phyloP scores from a whole-genome alignment of 2,329 filamentous ascomycete species.

The Mollisia scopiformis region DNA sequence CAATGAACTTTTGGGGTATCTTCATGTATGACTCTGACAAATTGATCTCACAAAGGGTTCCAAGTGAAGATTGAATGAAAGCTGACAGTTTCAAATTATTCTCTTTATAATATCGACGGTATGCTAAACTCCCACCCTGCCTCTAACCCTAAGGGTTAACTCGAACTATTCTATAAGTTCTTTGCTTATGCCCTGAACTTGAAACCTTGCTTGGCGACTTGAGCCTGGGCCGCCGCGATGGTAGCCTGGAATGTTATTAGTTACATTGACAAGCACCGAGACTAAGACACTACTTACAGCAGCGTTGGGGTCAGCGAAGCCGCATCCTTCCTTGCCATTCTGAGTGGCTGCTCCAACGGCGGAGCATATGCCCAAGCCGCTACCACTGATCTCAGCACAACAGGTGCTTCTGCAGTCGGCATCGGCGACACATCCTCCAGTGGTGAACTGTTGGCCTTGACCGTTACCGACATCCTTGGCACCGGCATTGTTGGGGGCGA shows the following conservation, averaged over 20 bases:
- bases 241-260: conserved; percentile 20
- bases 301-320: conserved; percentile 39
- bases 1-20: too few relatives aligned
- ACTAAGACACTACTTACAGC: conserved; percentile 4
- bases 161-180: neutral
- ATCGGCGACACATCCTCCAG: conserved; percentile 38
- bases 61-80: too few relatives aligned
- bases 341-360: conserved; percentile 38
- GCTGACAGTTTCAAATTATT: too few relatives aligned
- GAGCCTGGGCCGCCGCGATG: conserved; percentile 36
- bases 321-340: conserved; percentile 40
- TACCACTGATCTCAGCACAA: conserved; percentile 33
- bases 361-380: conserved; percentile 37
- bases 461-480: conserved; percentile 39
- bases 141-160: too few relatives aligned
- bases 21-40: too few relatives aligned
- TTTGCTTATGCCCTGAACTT: conserved; percentile 21
- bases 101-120: too few relatives aligned
- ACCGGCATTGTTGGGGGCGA: conserved; percentile 37
- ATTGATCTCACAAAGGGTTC: too few relatives aligned
- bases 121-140: too few relatives aligned
- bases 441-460: conserved; percentile 38
- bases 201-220: conserved; percentile 39
- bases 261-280: neutral
- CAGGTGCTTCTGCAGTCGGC: conserved; percentile 37